Percentiles rank a stretch among this genome's conserved stretches.
Conservation (phyloP, 352 stramenopile species). For the Pythium dissimile region DNA sequence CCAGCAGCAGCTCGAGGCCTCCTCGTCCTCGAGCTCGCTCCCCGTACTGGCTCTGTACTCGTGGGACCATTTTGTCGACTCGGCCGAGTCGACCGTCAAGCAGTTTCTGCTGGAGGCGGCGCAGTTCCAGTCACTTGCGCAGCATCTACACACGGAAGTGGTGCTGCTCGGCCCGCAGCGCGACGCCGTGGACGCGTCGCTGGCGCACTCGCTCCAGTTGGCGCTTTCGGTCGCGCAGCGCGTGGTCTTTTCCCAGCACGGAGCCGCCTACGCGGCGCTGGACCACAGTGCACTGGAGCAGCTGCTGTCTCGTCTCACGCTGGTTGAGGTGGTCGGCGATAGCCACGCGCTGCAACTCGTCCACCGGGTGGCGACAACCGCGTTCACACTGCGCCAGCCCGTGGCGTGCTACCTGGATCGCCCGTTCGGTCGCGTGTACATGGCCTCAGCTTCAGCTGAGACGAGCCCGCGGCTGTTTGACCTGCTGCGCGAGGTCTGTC, state of each 20-base stretch:
- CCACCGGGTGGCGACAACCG: conserved; percentile 42
- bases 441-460: background rate
- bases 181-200: conserved; percentile 18
- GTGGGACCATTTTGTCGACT: conserved; percentile 39
- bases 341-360: conserved; percentile 34
- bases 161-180: conserved; percentile 36
- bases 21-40: conserved; percentile 23
- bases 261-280: conserved; percentile 34
- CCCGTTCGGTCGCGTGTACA: conserved; percentile 33
- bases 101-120: conserved; percentile 44
- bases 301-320: conserved; percentile 30
- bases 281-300: conserved; percentile 28
- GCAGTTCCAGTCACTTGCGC: conserved; percentile 47
- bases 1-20: conserved; percentile 9
- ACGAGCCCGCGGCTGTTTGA: conserved; percentile 30
- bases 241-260: conserved; percentile 48
- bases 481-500: conserved; percentile 53
- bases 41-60: conserved; percentile 51
- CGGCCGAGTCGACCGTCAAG: conserved; percentile 18
- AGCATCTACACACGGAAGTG: conserved; percentile 48
- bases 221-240: conserved; percentile 48
- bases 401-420: conserved; percentile 51
- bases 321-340: conserved; percentile 37
- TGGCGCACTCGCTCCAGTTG: background rate
- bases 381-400: conserved; percentile 9